A percentile compares a stretch with the other conserved stretches of the same genome.
Evolutionary conservation across 2,329 filamentous ascomycete species (phyloP).

Genomic region (Paraconiothyrium brasiliense): DNA sequence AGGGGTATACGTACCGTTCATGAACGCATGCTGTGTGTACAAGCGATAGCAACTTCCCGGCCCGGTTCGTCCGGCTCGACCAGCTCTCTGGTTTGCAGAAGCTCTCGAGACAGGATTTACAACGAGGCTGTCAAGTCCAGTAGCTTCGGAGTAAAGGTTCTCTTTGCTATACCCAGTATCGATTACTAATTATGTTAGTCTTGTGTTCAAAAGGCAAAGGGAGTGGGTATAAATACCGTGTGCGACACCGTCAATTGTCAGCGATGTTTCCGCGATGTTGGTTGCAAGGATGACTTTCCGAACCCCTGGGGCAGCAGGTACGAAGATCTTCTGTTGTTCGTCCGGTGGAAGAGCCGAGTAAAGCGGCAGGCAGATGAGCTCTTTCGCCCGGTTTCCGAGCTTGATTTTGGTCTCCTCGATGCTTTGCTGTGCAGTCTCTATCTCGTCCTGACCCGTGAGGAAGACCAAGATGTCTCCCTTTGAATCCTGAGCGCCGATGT

Average conservation of each 20-base stretch:
- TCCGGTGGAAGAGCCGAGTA: conserved; percentile 94
- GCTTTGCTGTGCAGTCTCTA: conserved; percentile 87
- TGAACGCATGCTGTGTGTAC: conserved; percentile 91
- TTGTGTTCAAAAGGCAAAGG: too few species aligned
- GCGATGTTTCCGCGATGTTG: conserved; percentile 94
- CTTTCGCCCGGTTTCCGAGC: conserved; percentile 79
- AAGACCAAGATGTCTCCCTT: conserved; percentile 91
- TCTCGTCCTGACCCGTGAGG: conserved; percentile 94
- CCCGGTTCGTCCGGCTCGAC: conserved; percentile 89
- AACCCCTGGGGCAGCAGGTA: conserved; percentile 84
- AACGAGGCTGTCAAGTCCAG: conserved; percentile 90
- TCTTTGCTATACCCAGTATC: conserved; percentile 96
- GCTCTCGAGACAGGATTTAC: conserved; percentile 92
- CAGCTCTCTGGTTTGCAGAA: conserved; percentile 90
- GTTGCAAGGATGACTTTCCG: conserved; percentile 94
- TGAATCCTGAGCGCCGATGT: conserved; percentile 68
- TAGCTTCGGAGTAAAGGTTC: conserved; percentile 89
- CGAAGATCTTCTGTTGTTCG: conserved; percentile 91
- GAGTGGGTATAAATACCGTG: conserved; percentile 57
- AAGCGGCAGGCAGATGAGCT: conserved; percentile 90
- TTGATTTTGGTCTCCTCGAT: conserved; percentile 68
- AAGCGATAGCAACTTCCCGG: conserved; percentile 93
- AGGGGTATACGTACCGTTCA: conserved; percentile 58
- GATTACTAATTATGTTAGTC: conserved; percentile 66
- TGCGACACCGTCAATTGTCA: conserved; percentile 95